Base-by-base conservation (phyloP, 148 eudicot genomes). In the Dysphania ambrosioides region DNA sequence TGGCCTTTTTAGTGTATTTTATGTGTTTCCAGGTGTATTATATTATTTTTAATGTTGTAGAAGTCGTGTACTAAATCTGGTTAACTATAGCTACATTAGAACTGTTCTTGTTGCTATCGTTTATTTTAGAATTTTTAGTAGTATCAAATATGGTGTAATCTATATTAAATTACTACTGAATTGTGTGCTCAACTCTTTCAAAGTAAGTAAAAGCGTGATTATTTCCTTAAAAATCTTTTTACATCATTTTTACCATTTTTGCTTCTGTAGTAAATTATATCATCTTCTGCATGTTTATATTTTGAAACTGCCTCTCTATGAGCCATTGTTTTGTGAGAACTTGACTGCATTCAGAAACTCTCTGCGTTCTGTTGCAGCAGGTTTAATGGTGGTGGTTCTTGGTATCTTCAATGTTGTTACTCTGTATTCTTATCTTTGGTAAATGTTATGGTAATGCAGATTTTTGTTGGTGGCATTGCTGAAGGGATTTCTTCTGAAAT, bases 391-490 rank as follows among this genome's bases (percentile, higher is more conserved):
- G 40, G 19, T 62, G 15, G 24, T 62, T 15, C 9, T 62, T 62
- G 38, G 31, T 32, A 44, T 21, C 2, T 51, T 49, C 64, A 21
- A n/a, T 32, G 12, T 51, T 12, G 72, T 35, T 79, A 65, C 55
- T 66, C 38, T 68, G 26, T 68, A 42, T 63, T 57, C 68, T 75
- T 56, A 81, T 36, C 59, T 58, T 38, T 42, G 62, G 62, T 58
- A 36, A 72, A n/a, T 81, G 21, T 38, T 67, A n/a, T 58, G 73
- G 59, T 59, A 59, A 29, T 87, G 81, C 90, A 95, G 98, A 89
- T 95, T 70, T 95, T 92, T 75, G 79, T 95, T 76, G 97, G 98
- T 75, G 97, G 98, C 77, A 84, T 95, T 70, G 83, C 96, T 30
- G 87, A 85, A 75, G 82, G 74, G 70, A 76, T 90, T 65, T 87